Conservation (phyloP, 176 grass and related monocot genomes). For the Rhynchospora breviuscula region DNA sequence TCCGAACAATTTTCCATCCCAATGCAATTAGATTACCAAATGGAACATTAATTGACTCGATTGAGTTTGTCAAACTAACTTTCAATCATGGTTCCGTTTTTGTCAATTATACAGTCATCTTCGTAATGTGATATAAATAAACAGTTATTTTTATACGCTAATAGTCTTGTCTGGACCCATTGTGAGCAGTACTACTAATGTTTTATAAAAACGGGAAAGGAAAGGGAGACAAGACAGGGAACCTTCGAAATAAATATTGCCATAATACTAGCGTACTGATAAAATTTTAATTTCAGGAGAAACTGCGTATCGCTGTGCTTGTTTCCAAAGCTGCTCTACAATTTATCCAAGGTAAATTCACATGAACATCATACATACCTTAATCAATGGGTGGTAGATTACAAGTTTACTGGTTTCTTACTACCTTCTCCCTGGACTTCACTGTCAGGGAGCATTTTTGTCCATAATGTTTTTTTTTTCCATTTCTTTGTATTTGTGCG, state of each 20-base stretch:
- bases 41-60: background rate
- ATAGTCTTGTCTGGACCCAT: background rate
- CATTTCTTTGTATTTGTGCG: background rate
- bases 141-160: background rate
- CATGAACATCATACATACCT: background rate
- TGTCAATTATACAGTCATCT: background rate
- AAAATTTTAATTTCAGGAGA: slow-evolving; percentile 60
- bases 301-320: slow-evolving; percentile 81
- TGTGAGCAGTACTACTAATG: background rate
- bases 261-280: background rate
- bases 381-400: background rate
- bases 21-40: background rate
- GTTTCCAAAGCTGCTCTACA: slow-evolving; percentile 96
- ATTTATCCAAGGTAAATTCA: slow-evolving; percentile 61
- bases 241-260: background rate
- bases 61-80: background rate
- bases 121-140: background rate
- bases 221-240: background rate
- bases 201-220: background rate
- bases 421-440: background rate
- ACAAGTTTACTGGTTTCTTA: background rate
- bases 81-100: background rate
- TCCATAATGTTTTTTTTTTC: background rate
- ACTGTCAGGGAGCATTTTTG: background rate
- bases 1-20: no score